Percentiles rank a stretch among this genome's conserved stretches.
Evolutionary conservation across 306 rosid genomes (phyloP).

Genomic region (Quercus mongolica): DNA sequence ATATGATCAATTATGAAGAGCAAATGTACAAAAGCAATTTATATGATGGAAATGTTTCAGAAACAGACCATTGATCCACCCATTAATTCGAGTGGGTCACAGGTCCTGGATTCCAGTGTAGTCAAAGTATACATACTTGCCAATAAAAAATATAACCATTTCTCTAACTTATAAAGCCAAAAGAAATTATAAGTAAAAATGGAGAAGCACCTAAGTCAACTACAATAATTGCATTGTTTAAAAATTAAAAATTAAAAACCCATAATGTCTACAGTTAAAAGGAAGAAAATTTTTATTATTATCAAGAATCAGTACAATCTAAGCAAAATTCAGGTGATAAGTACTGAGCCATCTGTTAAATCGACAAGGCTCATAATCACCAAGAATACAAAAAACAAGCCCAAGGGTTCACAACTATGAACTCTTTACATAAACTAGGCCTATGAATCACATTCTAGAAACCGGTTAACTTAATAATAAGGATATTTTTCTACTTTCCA

Average conservation of each 20-base stretch:
- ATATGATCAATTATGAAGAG: background rate
- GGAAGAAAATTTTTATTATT: no score
- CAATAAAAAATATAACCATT: no score
- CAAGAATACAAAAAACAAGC: no score
- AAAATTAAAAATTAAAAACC: background rate
- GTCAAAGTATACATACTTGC: no score
- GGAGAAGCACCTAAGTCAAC: background rate
- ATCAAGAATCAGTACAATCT: no score
- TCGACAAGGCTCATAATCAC: no score
- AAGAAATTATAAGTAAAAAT: background rate
- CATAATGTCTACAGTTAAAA: no score
- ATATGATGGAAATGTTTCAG: background rate
- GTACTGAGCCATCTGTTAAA: no score
- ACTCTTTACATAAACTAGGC: background rate
- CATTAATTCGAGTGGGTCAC: background rate
- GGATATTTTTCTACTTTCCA: background rate
- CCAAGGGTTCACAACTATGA: no score
- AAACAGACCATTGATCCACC: background rate
- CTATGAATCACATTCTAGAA: background rate
- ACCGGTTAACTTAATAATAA: background rate
- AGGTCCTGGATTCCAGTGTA: background rate
- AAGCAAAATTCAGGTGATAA: no score
- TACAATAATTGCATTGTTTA: background rate
- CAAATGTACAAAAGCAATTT: background rate
- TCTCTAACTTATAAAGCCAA: background rate